Evolutionary conservation across 495 filamentous ascomycete species (phyloP).

Genomic region (Penicillium ochrochloron): DNA sequence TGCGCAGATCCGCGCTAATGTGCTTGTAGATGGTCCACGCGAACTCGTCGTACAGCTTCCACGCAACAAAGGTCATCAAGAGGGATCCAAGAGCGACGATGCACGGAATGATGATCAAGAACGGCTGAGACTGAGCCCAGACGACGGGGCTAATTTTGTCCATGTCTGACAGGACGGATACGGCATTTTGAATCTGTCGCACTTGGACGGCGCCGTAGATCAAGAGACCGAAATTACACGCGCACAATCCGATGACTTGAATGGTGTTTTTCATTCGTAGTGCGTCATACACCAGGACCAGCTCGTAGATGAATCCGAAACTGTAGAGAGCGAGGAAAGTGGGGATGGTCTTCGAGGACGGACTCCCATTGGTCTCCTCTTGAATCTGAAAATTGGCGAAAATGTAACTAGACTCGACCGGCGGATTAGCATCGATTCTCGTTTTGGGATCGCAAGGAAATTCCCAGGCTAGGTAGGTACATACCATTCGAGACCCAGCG

Average conservation of each 20-base stretch:
- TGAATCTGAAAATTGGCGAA: conserved; percentile 66
- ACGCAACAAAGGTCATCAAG: conserved; percentile 74
- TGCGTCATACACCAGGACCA: conserved; percentile 89
- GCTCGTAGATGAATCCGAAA: conserved; percentile 91
- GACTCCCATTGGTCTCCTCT: conserved; percentile 55
- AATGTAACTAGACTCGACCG: conserved; percentile 41
- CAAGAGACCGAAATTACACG: conserved; percentile 88
- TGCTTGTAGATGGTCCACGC: conserved; percentile 99
- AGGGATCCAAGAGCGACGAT: conserved; percentile 78
- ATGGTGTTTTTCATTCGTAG: conserved; percentile 96
- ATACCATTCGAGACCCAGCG: conserved; percentile 84
- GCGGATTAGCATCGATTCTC: neutral
- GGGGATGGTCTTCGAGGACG: conserved; percentile 69
- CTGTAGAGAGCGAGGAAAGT: conserved; percentile 96
- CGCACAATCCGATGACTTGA: conserved; percentile 92
- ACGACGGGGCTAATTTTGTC: conserved; percentile 50
- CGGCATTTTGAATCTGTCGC: conserved; percentile 79
- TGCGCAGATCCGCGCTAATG: conserved; percentile 93
- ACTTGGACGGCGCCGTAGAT: conserved; percentile 93
- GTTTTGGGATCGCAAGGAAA: neutral
- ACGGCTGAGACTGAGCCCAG: conserved; percentile 71
- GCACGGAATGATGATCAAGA: conserved; percentile 82
- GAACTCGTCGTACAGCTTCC: conserved; percentile 97
- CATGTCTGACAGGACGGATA: conserved; percentile 48
- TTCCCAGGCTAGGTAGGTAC: conserved; percentile 34